These are phyloP conservation scores for Solanum chacoense DNA, from an alignment of 305 asterid species.

Conservation along the genomic window DNA sequence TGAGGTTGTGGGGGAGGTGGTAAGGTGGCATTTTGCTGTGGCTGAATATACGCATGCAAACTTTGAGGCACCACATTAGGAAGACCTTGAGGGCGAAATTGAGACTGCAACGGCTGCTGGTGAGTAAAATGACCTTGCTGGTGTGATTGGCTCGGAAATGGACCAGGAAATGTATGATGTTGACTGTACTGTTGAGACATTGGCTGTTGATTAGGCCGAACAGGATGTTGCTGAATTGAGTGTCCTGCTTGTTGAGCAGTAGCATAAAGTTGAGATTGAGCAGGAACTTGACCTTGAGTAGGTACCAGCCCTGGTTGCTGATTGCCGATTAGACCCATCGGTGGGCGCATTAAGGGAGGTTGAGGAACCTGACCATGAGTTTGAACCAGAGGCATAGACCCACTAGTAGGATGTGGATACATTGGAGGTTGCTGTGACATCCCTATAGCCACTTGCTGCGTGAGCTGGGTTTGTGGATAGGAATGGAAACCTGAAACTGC, in stretches of 20 bases:
- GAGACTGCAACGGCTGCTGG: slow-evolving; percentile 47
- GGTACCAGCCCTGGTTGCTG: slow-evolving; percentile 38
- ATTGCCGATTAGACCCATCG: slow-evolving; percentile 34
- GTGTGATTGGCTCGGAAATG: slow-evolving; percentile 38
- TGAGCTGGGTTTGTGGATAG: slow-evolving; percentile 47
- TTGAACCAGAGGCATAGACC: slow-evolving; percentile 35
- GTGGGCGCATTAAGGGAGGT: slow-evolving; percentile 40
- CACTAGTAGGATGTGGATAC: slow-evolving; percentile 32
- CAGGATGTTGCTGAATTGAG: slow-evolving; percentile 44
- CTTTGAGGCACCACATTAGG: slow-evolving; percentile 19
- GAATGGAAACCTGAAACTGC: slow-evolving; percentile 60
- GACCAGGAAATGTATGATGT: slow-evolving; percentile 39
- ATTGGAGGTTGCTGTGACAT: slow-evolving; percentile 36
- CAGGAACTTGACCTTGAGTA: slow-evolving; percentile 42
- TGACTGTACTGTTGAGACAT: slow-evolving; percentile 46
- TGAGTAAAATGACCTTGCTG: slow-evolving; percentile 36
- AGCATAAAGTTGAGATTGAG: slow-evolving; percentile 49
- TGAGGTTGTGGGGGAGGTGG: slow-evolving; percentile 39
- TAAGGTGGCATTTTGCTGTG: slow-evolving; percentile 23
- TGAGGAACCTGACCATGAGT: slow-evolving; percentile 46
- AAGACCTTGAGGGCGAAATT: slow-evolving; percentile 42
- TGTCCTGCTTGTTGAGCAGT: slow-evolving; percentile 35
- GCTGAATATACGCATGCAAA: slow-evolving; percentile 10
- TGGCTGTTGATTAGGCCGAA: slow-evolving; percentile 46
- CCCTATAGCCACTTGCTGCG: slow-evolving; percentile 43